Base-by-base conservation (phyloP, 768 basidiomycete species). In the Exsudoporus frostii region DNA sequence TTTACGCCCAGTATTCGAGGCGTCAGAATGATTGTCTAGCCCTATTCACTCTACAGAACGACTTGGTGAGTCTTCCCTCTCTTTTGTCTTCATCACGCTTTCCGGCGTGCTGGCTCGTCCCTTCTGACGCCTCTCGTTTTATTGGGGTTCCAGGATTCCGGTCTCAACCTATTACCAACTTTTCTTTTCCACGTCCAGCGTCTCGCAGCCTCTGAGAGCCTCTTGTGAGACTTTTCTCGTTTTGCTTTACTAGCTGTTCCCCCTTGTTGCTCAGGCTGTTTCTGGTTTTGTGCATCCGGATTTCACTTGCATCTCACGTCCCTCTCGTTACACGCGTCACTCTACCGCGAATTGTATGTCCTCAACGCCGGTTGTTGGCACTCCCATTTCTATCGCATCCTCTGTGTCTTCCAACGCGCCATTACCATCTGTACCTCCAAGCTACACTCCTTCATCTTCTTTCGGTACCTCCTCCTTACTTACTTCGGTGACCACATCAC, bases 1-100 rank as follows among this genome's bases (percentile, higher is more conserved):
- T 47, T 64, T 59, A 36, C 59, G 52, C 56, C 59, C 43, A 25
- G 39, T 15, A 10, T 45, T 37, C 38, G 27, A 40, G 46, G 51
- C 22, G 40, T 42, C 42, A 27, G 45, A 54, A 67, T 67, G 65
- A 53, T 47, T 42, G 38, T 55, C 47, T 66, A 65, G 66, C 48
- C 54, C 42, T 47, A n/a, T 39, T 56, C 38, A 33, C 33, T 34
- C 39, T 34, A 39, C 55, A 32, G 46, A 54, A 51, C 63, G 32
- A 56, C 56, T 37, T 25, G 42, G 65, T 62, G 50, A 62, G 64
- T 46, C 15, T 24, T 38, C 20, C 22, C 48, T 48, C 43, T 32
- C 41, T 48, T 29, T 46, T 45, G 34, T 43, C 51, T 51, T 51
- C 40, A 8, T 43, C 43, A 32, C 29, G 5, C 13, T 2, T 34